Percentiles rank a stretch among this genome's conserved stretches.
phyloP scores from a whole-genome alignment of 202 grass and related monocot genomes.

The Cymbopogon flexuosus region DNA sequence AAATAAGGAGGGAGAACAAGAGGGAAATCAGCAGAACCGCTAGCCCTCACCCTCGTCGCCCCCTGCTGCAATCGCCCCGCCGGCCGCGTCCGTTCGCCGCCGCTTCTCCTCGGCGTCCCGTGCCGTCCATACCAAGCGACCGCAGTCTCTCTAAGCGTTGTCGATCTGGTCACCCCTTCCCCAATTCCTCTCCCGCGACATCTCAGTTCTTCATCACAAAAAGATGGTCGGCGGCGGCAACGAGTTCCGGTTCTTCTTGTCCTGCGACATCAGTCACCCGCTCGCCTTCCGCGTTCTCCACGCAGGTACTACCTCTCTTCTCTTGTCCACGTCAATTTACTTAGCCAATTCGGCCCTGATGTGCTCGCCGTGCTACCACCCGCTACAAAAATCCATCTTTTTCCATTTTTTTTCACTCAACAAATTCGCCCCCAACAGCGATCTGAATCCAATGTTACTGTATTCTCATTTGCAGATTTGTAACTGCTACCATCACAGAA shows the following conservation, averaged over 20 bases:
- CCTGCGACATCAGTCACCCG: conserved; percentile 75
- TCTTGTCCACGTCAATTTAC: not conserved
- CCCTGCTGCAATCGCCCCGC: not conserved
- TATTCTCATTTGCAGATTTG: not conserved
- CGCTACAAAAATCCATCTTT: not conserved
- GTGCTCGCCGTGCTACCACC: not conserved
- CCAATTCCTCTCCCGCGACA: not conserved
- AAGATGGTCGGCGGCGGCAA: conserved; percentile 23
- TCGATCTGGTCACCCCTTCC: not conserved
- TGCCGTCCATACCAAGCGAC: not conserved
- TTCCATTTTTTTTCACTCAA: not conserved
- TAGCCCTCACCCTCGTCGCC: not conserved
- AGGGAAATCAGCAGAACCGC: not conserved
- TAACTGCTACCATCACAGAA: not conserved
- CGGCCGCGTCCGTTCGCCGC: not conserved
- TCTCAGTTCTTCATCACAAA: not conserved
- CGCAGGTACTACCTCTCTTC: not conserved
- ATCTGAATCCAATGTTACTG: not conserved
- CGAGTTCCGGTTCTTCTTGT: conserved; percentile 70
- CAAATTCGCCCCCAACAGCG: not conserved
- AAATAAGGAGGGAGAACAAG: not conserved
- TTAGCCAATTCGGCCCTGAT: not conserved
- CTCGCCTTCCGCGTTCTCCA: conserved; percentile 63
- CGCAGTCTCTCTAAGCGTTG: not conserved
- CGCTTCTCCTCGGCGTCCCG: not conserved